These are phyloP conservation scores for Colletotrichum tamarilloi DNA, from an alignment of 2,329 filamentous ascomycete genomes.

Conservation along the genomic window DNA sequence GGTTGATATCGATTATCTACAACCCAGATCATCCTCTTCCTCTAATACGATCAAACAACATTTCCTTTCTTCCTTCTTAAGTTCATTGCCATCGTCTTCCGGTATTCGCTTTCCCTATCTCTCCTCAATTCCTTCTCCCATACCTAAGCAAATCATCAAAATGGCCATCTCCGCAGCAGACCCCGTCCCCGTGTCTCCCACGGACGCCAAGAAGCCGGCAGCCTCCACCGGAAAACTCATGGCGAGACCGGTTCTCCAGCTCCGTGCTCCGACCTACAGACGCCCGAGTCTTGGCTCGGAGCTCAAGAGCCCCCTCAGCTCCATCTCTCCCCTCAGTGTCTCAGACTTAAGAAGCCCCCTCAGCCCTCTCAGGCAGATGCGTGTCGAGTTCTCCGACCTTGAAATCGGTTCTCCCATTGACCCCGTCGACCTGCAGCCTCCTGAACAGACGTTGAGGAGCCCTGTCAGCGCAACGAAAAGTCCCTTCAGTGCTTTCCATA, in stretches of 20 bases:
- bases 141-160: neutral
- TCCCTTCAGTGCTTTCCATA: conserved; percentile 25
- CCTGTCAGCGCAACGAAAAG: neutral
- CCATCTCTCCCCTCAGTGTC: conserved; percentile 24
- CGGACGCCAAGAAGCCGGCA: neutral
- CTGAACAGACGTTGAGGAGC: neutral
- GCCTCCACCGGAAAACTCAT: neutral
- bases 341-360: conserved; percentile 20
- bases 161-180: conserved; percentile 18
- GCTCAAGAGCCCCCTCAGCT: conserved; percentile 19
- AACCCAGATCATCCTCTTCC: neutral
- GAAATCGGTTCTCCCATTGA: conserved; percentile 33
- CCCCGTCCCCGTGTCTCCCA: neutral
- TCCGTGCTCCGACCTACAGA: conserved; percentile 12
- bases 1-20: neutral
- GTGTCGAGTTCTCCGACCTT: conserved; percentile 17
- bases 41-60: neutral
- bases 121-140: neutral
- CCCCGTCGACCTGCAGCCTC: conserved; percentile 13
- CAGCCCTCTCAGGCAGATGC: conserved; percentile 22
- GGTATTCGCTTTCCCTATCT: neutral
- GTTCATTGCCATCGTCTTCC: neutral
- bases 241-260: conserved; percentile 17
- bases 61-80: neutral
- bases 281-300: conserved; percentile 3